Evolutionary conservation across 139 green algal genomes (phyloP), one percentile per base, ranked within the genome.

Genomic region (Volvox africanus): DNA sequence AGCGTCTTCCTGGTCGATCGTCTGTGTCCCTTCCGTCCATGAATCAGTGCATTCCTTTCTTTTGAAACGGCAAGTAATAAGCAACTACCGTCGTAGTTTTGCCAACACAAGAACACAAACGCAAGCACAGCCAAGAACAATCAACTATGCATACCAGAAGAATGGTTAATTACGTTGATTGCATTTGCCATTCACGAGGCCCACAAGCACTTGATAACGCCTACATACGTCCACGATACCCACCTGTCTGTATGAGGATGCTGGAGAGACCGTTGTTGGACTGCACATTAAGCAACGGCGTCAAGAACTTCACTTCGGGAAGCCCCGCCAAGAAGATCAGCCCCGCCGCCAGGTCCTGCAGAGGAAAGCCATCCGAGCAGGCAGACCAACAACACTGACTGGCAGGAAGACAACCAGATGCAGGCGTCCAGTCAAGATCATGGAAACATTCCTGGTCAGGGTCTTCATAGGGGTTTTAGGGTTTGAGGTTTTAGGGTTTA

Each of bases 221-320:
- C 30, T 3, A 28, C 75, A n/a, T n/a, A n/a, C n/a, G n/a, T n/a
- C n/a, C n/a, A 5, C 44, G 5, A 55, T 26, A 19, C 79, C 26
- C 44, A 85, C 79, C 79, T n/a, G 79, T 85, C 24, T 85, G 79
- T 1, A 85, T n/a, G 1, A 85, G 79, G 18, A 85, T 85, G 21
- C 14, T n/a, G 16, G 79, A 85, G 37, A 67, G 22, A 13, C 24
- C 79, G 22, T 85, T 85, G 37, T 67, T 26, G 37, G 2, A 9
- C 18, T n/a, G 37, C 22, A 28, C 37, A 9, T 50, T 19, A 20
- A 68, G 37, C 37, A 35, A 36, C 24, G 79, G 79, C n/a, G 44
- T 50, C 36, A 85, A 44, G 37, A 44, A 85, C 16, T 36, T 35
- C 21, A 69, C 37, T 36, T 61, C 79, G 24, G 79, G 79, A 26